A percentile compares a stretch with the other conserved stretches of the same genome.
Conservation (phyloP, 768 basidiomycete species). For the Auricularia heimuer region DNA sequence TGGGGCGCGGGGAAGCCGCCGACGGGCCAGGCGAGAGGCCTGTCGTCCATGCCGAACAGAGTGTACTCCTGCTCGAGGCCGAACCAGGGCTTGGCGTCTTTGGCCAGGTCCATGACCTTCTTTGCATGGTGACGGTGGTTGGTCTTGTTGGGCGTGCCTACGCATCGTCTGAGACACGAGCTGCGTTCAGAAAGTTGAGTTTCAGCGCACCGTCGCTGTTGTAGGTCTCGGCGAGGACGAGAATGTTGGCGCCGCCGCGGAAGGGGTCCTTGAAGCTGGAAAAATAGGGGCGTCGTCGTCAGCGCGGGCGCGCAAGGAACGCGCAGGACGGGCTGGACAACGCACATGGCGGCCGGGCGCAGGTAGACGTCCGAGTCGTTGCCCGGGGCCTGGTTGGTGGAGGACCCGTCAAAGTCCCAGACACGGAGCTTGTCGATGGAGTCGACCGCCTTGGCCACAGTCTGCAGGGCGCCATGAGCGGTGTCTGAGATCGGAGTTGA, state of each 20-base stretch:
- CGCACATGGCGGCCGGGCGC: slow-evolving; percentile 73
- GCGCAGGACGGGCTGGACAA: neutral
- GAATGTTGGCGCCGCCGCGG: slow-evolving; percentile 96
- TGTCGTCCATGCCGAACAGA: slow-evolving; percentile 85
- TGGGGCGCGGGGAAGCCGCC: slow-evolving; percentile 99
- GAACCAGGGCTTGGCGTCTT: slow-evolving; percentile 82
- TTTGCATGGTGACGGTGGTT: slow-evolving; percentile 91
- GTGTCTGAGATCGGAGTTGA: neutral
- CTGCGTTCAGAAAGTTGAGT: neutral
- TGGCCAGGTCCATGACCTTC: slow-evolving; percentile 92
- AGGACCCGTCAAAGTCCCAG: slow-evolving; percentile 99
- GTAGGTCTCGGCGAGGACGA: slow-evolving; percentile 95
- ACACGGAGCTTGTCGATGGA: slow-evolving; percentile 86
- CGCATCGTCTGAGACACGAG: neutral
- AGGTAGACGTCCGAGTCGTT: slow-evolving; percentile 96
- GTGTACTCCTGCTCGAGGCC: slow-evolving; percentile 99
- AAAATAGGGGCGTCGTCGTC: neutral
- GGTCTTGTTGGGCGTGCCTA: slow-evolving; percentile 83
- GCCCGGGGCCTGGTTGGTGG: slow-evolving; percentile 94
- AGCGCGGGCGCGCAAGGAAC: neutral
- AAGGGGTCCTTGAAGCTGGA: slow-evolving; percentile 91
- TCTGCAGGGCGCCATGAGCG: slow-evolving; percentile 36
- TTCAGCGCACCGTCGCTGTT: slow-evolving; percentile 66
- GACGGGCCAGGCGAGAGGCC: slow-evolving; percentile 94
- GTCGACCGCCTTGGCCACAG: slow-evolving; percentile 75